phyloP scores from a whole-genome alignment of 352 stramenopile species.

The Phytopythium kandeliae region DNA sequence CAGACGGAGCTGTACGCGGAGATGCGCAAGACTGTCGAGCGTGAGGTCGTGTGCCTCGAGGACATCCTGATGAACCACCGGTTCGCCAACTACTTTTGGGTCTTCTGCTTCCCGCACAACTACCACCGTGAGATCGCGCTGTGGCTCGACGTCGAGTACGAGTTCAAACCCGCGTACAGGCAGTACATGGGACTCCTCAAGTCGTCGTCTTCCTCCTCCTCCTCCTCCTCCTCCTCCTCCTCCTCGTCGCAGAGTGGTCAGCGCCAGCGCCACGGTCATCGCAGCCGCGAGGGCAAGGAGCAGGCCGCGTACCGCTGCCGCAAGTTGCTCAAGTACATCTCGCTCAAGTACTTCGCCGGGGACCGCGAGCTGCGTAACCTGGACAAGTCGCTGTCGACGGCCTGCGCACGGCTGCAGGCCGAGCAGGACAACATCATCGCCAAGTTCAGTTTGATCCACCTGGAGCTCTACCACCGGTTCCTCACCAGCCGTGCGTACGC shows the following conservation, averaged over 20 bases:
- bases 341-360: conserved; percentile 77
- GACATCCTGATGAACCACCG: conserved; percentile 86
- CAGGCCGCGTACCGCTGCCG: conserved; percentile 53
- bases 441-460: conserved; percentile 82
- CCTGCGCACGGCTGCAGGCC: conserved; percentile 56
- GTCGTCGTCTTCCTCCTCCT: conserved; percentile 12
- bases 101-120: conserved; percentile 86
- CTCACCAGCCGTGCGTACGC: conserved; percentile 78
- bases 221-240: conserved; percentile 6
- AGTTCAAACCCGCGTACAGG: conserved; percentile 81
- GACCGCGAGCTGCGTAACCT: conserved; percentile 70
- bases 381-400: conserved; percentile 58
- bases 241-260: conserved; percentile 17
- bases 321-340: conserved; percentile 79
- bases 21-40: conserved; percentile 74
- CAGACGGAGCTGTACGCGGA: conserved; percentile 76
- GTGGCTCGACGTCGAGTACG: conserved; percentile 84
- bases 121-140: conserved; percentile 84
- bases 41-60: conserved; percentile 77
- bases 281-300: conserved; percentile 50
- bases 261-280: conserved; percentile 15
- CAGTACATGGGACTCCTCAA: conserved; percentile 64
- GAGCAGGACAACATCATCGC: conserved; percentile 81
- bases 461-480: conserved; percentile 84
- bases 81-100: conserved; percentile 86